Evolutionary conservation across 1,284 basidiomycete species (phyloP), one percentile per base, ranked within the genome.

Genomic region (Fereydounia khargensis): DNA sequence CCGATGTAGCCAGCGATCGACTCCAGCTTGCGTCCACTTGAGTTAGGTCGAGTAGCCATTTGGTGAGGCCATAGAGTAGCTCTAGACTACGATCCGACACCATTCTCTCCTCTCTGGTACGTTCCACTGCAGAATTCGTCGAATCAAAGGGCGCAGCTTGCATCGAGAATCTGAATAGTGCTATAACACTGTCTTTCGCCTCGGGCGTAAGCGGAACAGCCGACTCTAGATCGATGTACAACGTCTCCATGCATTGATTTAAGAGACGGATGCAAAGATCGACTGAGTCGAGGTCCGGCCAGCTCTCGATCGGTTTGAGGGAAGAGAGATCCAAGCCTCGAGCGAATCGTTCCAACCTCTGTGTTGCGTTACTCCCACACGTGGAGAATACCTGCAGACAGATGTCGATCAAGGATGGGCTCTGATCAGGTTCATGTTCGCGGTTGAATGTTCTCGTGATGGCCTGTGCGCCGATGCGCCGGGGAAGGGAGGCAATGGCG

Each of bases 1-100:
- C 25, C 5, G 58, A 61, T 14, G 45, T 38, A 16, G 58, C 51
- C 3, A 55, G 44, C 3, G 44, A 41, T 22, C 56, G 45, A 37
- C 44, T 51, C 58, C 58, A 61, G n/a, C 56, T 40, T 2, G 52
- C 40, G 27, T 61, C 58, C 4, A 61, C 47, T 34, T 61, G 58
- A 25, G 53, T 62, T 16, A 62, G 36, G 22, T 62, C 59, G 2
- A 62, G 38, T 20, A 57, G 37, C 10, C 35, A 33, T 39, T 62
- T 62, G 49, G 54, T 51, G 6, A 62, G 36, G 19, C 39, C 54
- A 21, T 47, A 39, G 23, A 62, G 32, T 13, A 62, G 43, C 34
- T 62, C 49, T 40, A 62, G 34, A 2, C 49, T 42, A 5, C 49
- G 42, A 22, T 27, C 24, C 23, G 3, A 8, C 9, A 17, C 20